Base-by-base conservation (phyloP, 2,329 filamentous ascomycete genomes). In the Diaporthe sp. region DNA sequence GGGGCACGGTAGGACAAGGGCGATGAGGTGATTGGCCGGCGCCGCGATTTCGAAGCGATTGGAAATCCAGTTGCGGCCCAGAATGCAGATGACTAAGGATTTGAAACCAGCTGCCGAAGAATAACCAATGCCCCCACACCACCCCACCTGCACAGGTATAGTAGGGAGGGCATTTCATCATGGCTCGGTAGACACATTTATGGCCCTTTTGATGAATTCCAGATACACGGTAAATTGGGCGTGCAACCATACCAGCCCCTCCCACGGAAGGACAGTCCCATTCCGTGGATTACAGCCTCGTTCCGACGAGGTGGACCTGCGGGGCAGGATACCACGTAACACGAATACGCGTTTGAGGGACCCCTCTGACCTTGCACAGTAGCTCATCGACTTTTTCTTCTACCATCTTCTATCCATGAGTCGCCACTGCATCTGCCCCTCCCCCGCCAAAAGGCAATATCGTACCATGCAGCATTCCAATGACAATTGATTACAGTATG, bases 41-140 rank as follows among this genome's bases (percentile, higher is more conserved):
- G 8, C 25, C 50, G 19, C 67, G 70, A 73, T 75, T 75, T 75
- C 74, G 71, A 74, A 76, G 67, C 67, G 42, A 47, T 74, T 76
- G 60, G 47, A 60, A 74, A 68, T 52, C 58, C 45, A 45, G 8
- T 33, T 22, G 58, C 0, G 38, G 22, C 25, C 10, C 33, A 30
- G 4, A 3, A 47, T 9, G 40, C 67, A 15, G 72, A 72, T 76
- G 74, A 76, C 74, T 72, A 76, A 76, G 38, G 61, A 74, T 76
- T 74, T 57, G 45, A 76, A 76, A 74, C 57, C 57, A 61, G 58
- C 40, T 19, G n/a, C 42, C 19, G 61, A n/a, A 50, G 33, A 38
- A 50, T 4, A 38, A 8, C 13, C 33, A 38, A 35, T 5, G 12
- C 17, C 13, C 17, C n/a, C n/a, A n/a, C 61, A 42, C 61, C 61